These are phyloP conservation scores for Chamaenerion angustifolium DNA, from an alignment of 345 rosid species.

Conservation along the genomic window DNA sequence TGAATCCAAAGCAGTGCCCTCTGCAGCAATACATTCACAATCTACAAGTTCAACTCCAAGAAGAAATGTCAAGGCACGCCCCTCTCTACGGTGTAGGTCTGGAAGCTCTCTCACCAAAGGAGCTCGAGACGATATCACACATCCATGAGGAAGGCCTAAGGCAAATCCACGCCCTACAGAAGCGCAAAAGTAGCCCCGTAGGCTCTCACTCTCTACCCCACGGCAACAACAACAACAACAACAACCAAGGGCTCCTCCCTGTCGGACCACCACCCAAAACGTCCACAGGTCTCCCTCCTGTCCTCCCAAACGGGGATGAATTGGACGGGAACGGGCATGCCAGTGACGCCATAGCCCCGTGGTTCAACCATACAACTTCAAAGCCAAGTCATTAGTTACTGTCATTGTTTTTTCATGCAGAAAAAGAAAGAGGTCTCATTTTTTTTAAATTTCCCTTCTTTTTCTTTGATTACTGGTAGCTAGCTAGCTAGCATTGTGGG, in stretches of 20 bases:
- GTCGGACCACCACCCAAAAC: conserved; percentile 51
- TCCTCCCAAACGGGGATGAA: conserved; percentile 60
- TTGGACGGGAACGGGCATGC: conserved; percentile 69
- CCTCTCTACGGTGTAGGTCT: conserved; percentile 90
- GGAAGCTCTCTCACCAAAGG: conserved; percentile 81
- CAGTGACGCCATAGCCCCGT: conserved; percentile 61
- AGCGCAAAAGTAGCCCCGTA: conserved; percentile 59
- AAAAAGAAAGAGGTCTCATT: too few species aligned
- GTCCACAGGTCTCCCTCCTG: conserved; percentile 58
- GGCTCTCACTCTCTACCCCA: conserved; percentile 42
- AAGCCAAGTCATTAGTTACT: too few species aligned
- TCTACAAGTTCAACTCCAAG: conserved; percentile 61
- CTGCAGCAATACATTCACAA: conserved; percentile 80
- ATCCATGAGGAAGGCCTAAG: conserved; percentile 93
- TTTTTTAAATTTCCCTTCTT: too few species aligned
- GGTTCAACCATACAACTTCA: conserved; percentile 85
- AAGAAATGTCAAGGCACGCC: conserved; percentile 81
- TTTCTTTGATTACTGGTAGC: too few species aligned
- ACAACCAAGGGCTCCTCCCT: conserved; percentile 42
- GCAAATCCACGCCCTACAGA: conserved; percentile 70
- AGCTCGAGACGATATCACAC: conserved; percentile 68
- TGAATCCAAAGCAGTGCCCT: not conserved
- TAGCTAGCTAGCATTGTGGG: too few species aligned
- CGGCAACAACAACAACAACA: too few species aligned
- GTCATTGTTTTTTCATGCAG: too few species aligned